These are phyloP conservation scores for Cutaneotrichosporon mucoides DNA, from an alignment of 1,284 basidiomycete genomes.

Conservation along the genomic window DNA sequence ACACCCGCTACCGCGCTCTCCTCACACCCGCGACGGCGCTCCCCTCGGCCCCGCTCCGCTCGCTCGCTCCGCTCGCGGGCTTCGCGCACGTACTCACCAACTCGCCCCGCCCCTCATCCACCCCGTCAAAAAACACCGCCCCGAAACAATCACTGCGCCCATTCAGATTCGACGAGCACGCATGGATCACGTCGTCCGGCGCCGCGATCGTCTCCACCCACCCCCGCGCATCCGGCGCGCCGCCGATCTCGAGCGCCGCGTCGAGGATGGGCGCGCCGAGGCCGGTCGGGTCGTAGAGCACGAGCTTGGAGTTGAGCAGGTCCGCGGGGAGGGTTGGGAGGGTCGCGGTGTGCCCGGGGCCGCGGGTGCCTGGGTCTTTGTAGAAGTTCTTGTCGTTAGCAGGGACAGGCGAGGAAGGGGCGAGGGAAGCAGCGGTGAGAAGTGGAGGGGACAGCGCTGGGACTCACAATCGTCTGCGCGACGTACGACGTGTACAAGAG, in stretches of 20 bases:
- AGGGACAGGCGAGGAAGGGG: background rate
- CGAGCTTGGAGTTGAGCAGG: conserved; percentile 57
- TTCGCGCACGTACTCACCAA: conserved; percentile 15
- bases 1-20: too few relatives aligned
- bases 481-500: conserved; percentile 58
- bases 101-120: conserved; percentile 52
- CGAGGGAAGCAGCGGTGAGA: too few relatives aligned
- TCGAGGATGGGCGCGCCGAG: conserved; percentile 56
- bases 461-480: conserved; percentile 1
- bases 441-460: too few relatives aligned
- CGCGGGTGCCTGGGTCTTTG: conserved; percentile 30
- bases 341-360: conserved; percentile 58
- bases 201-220: conserved; percentile 54
- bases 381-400: conserved; percentile 6
- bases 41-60: too few relatives aligned
- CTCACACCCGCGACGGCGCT: too few relatives aligned
- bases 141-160: conserved; percentile 66
- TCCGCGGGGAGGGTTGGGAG: conserved; percentile 54
- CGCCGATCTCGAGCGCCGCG: conserved; percentile 55
- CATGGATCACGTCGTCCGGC: conserved; percentile 53
- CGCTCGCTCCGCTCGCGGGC: too few relatives aligned
- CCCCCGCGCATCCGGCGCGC: conserved; percentile 47
- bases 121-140: conserved; percentile 61
- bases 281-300: conserved; percentile 54
- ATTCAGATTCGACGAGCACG: conserved; percentile 71